phyloP scores from a whole-genome alignment of 331 rosid genomes.

The Malus hybrid region DNA sequence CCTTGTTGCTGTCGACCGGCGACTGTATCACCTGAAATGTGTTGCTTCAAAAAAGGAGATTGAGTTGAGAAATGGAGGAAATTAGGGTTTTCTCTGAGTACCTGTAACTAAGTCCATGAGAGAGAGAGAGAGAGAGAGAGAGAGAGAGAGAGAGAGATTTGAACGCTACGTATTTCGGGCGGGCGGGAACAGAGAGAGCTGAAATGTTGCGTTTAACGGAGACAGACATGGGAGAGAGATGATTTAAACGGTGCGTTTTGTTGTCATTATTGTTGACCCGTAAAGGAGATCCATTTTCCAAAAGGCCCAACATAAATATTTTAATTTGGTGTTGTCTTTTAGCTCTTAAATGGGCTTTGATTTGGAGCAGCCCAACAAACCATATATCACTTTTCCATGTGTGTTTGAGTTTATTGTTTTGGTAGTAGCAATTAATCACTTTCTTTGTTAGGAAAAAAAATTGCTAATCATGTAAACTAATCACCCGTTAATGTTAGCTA shows the following conservation, averaged over 20 bases:
- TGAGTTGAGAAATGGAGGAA: not conserved
- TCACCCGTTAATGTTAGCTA: too few species aligned
- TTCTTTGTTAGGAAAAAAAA: not conserved
- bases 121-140: not conserved
- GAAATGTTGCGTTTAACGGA: not conserved
- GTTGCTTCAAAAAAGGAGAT: not conserved
- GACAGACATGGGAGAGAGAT: not conserved
- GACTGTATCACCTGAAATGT: conserved; percentile 26
- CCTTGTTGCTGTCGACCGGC: conserved; percentile 15
- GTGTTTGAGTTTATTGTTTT: too few species aligned
- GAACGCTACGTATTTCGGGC: conserved; percentile 17
- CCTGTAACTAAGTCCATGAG: conserved; percentile 42
- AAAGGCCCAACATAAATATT: not conserved
- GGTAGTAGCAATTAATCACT: not conserved
- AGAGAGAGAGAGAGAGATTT: not conserved
- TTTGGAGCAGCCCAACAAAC: not conserved
- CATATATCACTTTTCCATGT: not conserved
- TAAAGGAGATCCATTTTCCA: too few species aligned
- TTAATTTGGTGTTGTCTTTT: not conserved
- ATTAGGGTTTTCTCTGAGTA: conserved; percentile 1
- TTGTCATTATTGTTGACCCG: not conserved
- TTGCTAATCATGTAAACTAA: not conserved
- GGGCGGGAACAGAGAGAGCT: conserved; percentile 1
- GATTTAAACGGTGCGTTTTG: not conserved
- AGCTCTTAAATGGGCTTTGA: not conserved